Conservation (phyloP, 2,329 filamentous ascomycete genomes). For the Hawksworthiomyces lignivorus region DNA sequence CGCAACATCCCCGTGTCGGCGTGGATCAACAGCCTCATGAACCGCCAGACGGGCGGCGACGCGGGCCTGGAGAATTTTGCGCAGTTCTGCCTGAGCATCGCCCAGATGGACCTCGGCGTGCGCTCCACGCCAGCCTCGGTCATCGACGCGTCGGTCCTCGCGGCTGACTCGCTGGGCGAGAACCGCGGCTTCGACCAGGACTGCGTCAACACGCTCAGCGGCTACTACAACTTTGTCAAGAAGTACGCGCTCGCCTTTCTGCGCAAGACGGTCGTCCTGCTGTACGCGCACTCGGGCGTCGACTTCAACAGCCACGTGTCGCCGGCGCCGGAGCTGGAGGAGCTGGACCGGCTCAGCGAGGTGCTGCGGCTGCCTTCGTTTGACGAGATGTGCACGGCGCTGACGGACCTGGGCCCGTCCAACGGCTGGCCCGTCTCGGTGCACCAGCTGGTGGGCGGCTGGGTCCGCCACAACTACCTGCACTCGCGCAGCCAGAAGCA, state of each 20-base stretch:
- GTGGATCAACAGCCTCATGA: conserved; percentile 40
- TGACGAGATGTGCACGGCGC: conserved; percentile 64
- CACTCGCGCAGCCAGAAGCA: conserved; percentile 22
- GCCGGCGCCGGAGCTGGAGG: conserved; percentile 57
- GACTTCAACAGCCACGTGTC: conserved; percentile 70
- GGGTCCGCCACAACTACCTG: conserved; percentile 55
- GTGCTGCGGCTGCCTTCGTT: conserved; percentile 69
- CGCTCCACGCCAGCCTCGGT: conserved; percentile 8
- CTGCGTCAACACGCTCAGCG: conserved; percentile 43
- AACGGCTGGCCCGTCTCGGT: conserved; percentile 43
- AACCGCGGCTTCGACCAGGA: conserved; percentile 48
- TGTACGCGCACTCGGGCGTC: conserved; percentile 82
- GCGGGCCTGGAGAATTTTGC: conserved; percentile 46
- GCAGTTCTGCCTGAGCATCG: conserved; percentile 44
- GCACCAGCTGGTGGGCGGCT: conserved; percentile 49
- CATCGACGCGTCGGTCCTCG: conserved; percentile 25
- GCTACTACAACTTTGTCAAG: conserved; percentile 55
- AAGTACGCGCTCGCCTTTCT: conserved; percentile 88
- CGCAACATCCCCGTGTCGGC: conserved; percentile 43
- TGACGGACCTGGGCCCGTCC: conserved; percentile 37
- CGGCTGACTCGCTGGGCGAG: conserved; percentile 22
- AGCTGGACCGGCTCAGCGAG: conserved; percentile 74
- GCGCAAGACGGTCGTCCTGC: conserved; percentile 73
- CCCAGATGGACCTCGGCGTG: conserved; percentile 35
- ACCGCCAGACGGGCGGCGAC: conserved; percentile 37